phyloP scores from a whole-genome alignment of 73 alveolate species.

The Loxodes magnus region DNA sequence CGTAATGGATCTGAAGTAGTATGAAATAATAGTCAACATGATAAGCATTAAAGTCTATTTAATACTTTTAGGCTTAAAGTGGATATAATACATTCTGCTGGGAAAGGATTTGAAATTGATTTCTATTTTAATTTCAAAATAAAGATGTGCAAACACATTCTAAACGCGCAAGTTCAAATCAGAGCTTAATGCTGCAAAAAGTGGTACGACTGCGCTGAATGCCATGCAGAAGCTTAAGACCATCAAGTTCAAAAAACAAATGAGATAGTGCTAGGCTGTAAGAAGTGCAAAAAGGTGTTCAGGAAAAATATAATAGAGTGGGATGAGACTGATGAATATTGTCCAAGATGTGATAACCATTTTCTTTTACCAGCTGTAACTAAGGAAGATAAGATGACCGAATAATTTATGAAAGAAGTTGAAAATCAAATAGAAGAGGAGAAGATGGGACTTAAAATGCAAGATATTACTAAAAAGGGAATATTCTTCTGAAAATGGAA shows the following conservation, averaged over 20 bases:
- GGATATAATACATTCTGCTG: too few relatives aligned
- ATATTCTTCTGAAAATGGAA: too few relatives aligned
- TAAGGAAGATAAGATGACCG: constrained; percentile 46
- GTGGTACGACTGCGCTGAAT: constrained; percentile 86
- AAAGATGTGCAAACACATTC: constrained; percentile 82
- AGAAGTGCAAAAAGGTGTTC: constrained; percentile 76
- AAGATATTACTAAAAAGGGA: too few relatives aligned
- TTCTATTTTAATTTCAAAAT: constrained; percentile 2
- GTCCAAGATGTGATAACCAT: constrained; percentile 78
- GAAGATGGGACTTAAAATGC: too few relatives aligned
- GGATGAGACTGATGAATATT: constrained; percentile 81
- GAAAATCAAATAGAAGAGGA: too few relatives aligned
- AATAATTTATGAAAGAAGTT: too few relatives aligned
- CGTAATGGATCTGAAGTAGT: too few relatives aligned
- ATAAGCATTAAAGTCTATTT: too few relatives aligned
- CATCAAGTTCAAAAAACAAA: constrained; percentile 45
- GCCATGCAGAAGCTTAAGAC: constrained; percentile 68
- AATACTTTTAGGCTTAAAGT: too few relatives aligned
- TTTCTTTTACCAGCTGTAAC: constrained; percentile 48
- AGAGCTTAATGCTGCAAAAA: constrained; percentile 77
- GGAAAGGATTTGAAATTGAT: too few relatives aligned
- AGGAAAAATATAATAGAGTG: constrained; percentile 61
- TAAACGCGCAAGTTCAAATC: constrained; percentile 76
- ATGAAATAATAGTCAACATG: too few relatives aligned
- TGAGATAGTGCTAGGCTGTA: constrained; percentile 75